Evolutionary conservation across 2,329 filamentous ascomycete genomes (phyloP).

Genomic region (Talaromyces sp.): DNA sequence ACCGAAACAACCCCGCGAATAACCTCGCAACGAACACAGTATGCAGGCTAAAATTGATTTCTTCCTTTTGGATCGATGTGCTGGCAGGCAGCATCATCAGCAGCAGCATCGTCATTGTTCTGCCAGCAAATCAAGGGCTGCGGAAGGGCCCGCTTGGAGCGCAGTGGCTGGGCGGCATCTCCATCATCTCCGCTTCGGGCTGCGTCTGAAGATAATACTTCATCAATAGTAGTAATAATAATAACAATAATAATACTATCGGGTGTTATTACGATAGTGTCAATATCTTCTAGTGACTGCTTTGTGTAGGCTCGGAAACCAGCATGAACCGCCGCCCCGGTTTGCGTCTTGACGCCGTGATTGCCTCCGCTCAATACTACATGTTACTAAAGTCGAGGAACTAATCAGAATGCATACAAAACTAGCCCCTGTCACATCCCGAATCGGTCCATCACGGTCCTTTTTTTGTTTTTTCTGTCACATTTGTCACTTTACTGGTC

Average conservation of each 20-base stretch:
- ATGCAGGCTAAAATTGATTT: not conserved
- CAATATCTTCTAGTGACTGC: too few relatives aligned
- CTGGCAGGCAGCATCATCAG: constrained; percentile 21
- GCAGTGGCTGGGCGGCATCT: constrained; percentile 12
- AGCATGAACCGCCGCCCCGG: not conserved
- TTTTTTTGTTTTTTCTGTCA: not conserved
- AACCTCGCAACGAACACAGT: not conserved
- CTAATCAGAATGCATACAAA: not conserved
- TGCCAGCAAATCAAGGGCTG: not conserved
- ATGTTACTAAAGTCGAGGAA: not conserved
- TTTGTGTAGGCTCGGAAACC: not conserved
- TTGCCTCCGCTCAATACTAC: not conserved
- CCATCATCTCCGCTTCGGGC: constrained; percentile 27
- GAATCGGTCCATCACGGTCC: constrained; percentile 4
- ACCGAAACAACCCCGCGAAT: not conserved
- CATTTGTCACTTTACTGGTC: constrained; percentile 12
- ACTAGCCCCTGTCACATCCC: constrained; percentile 2
- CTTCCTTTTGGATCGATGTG: constrained; percentile 19
- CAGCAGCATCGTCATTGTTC: constrained; percentile 6
- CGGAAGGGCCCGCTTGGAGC: constrained; percentile 18
- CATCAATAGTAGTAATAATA: too few relatives aligned
- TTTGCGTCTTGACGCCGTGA: not conserved
- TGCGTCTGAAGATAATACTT: not conserved
- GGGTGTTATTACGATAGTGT: not conserved
- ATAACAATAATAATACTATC: not conserved